A percentile compares a stretch with the other conserved stretches of the same genome.
These are phyloP conservation scores for Colletotrichum destructivum DNA, from an alignment of 2,329 filamentous ascomycete genomes.

Conservation along the genomic window DNA sequence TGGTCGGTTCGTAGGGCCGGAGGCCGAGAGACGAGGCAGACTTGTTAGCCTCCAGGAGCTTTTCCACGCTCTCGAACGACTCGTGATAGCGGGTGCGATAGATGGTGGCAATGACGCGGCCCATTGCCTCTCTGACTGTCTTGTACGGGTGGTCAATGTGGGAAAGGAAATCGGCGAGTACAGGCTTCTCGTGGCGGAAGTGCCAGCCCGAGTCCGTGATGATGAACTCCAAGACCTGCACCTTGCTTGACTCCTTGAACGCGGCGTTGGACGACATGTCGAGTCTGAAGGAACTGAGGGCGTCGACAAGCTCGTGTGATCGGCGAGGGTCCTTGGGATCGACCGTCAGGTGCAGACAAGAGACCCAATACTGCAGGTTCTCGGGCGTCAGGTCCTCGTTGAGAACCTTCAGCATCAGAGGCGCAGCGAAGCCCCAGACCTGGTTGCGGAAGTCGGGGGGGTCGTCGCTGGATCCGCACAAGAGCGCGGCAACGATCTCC, in stretches of 20 bases:
- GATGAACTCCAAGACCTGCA: slow-evolving; percentile 89
- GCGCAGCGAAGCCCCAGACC: slow-evolving; percentile 92
- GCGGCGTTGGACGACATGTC: slow-evolving; percentile 97
- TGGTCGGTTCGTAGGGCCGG: slow-evolving; percentile 83
- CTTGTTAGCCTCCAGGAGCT: slow-evolving; percentile 85
- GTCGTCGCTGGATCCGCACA: slow-evolving; percentile 86
- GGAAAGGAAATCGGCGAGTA: slow-evolving; percentile 88
- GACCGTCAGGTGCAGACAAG: slow-evolving; percentile 90
- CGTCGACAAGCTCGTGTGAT: slow-evolving; percentile 87
- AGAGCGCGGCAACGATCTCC: slow-evolving; percentile 90
- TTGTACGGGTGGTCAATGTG: slow-evolving; percentile 99
- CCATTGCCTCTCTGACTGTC: slow-evolving; percentile 94
- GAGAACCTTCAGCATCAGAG: slow-evolving; percentile 88
- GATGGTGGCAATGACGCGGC: slow-evolving; percentile 87
- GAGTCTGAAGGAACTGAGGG: slow-evolving; percentile 86
- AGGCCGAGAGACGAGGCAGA: slow-evolving; percentile 85
- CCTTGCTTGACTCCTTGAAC: slow-evolving; percentile 98
- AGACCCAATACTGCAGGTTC: slow-evolving; percentile 95
- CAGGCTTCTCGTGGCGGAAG: slow-evolving; percentile 90
- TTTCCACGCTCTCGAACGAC: slow-evolving; percentile 85
- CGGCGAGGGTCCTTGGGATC: slow-evolving; percentile 92
- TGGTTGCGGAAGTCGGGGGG: slow-evolving; percentile 79
- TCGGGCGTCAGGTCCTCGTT: slow-evolving; percentile 95
- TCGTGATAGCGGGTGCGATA: slow-evolving; percentile 95
- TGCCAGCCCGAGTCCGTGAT: slow-evolving; percentile 95